Evolutionary conservation across 257 asterid species (phyloP), one percentile per base, ranked within the genome.

Genomic region (Linderniella brevidens): DNA sequence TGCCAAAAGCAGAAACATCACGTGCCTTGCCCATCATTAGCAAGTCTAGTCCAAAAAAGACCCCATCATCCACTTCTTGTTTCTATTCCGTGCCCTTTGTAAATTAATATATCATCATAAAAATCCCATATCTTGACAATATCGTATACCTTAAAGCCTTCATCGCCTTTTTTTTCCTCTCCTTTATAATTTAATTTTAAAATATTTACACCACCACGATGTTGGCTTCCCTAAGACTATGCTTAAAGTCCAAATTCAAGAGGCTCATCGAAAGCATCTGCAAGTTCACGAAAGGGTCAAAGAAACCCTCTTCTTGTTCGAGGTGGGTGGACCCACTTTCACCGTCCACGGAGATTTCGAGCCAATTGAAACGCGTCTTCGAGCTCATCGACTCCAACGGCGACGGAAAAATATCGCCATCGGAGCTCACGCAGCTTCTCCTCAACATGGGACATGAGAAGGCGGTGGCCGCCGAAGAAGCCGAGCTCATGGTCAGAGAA

Each of bases 371-470:
- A 42, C 75, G 75, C 14, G 86, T 82, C 0, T 78, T 82, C 78
- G 55, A 63, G 17, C 63, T 75, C 58, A 82, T 78, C 15, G 92
- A 78, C 72, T 20, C 70, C 1, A 67, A 82, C 19, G 86, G 83
- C 0, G 92, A 82, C 39, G 93, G 93, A 0, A 82, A 73, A 54
- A 50, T 82, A 12, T 73, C 92, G 11, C 52, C 77, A 0, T 20
- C 37, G 44, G 92, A 82, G 73, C 63, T 78, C 2, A 52, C 63
- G 19, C 62, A 58, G 35, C 61, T 73, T 16, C 66, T 82, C 0
- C 39, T 57, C 0, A 66, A 71, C 50, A 35, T 75, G 3, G 81
- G 86, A 7, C 55, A 66, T 38, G 68, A 62, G 9, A 65, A 61
- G 48, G 49, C 66, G 8, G 19, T 32, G 12, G 86, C 86, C 42